Percentiles rank a stretch among this genome's conserved stretches.
Conservation (phyloP, 2,329 filamentous ascomycete species). For the Colletotrichum limetticola region DNA sequence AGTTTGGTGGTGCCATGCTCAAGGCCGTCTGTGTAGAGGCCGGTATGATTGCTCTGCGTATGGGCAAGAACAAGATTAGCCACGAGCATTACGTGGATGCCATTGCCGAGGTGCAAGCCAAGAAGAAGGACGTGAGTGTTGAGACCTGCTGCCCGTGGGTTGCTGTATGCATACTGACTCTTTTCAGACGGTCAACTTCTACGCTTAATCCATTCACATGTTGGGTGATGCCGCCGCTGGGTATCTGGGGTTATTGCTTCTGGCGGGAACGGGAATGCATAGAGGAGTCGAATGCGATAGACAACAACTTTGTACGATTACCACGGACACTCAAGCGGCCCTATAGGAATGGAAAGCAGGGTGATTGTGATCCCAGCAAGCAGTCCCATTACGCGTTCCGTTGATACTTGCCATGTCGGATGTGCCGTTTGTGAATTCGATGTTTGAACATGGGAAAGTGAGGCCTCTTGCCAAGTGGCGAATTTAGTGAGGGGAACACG, state of each 20-base stretch:
- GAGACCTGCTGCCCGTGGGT: background rate
- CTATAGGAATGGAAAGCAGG: conserved; percentile 34
- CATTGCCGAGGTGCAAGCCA: conserved; percentile 92
- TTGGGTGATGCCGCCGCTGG: conserved; percentile 22
- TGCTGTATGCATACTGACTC: conserved; percentile 38
- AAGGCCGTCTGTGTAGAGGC: conserved; percentile 99
- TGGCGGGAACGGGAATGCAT: conserved; percentile 32
- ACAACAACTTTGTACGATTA: conserved; percentile 36
- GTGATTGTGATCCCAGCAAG: conserved; percentile 15
- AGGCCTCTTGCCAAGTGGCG: conserved; percentile 34
- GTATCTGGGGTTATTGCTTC: conserved; percentile 29
- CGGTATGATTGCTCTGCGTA: conserved; percentile 97
- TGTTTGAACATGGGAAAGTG: background rate
- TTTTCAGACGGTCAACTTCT: conserved; percentile 66
- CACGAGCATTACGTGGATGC: conserved; percentile 99
- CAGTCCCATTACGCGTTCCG: background rate
- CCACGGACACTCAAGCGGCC: conserved; percentile 32
- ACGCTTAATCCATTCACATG: conserved; percentile 51
- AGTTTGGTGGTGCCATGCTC: conserved; percentile 96
- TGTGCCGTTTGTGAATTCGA: background rate
- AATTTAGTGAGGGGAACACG: background rate
- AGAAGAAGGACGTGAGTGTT: conserved; percentile 86
- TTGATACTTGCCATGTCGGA: background rate
- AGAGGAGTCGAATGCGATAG: conserved; percentile 35
- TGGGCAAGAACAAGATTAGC: conserved; percentile 94